Evolutionary conservation across 192 early-diverging fungal species (phyloP).

Genomic region (Coemansia erecta): DNA sequence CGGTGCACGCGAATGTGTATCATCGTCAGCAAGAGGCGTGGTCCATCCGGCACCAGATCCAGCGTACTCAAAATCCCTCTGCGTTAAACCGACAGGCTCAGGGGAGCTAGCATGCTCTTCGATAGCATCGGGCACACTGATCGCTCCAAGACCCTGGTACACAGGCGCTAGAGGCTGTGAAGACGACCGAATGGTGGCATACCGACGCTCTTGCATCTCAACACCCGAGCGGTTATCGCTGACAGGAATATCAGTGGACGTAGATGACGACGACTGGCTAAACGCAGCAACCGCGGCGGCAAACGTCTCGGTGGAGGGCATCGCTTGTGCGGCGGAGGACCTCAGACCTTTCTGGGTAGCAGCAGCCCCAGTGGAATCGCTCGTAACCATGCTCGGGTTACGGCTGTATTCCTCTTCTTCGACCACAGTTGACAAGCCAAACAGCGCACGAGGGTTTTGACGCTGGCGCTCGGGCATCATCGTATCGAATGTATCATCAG

Average conservation of each 20-base stretch:
- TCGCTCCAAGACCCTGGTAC: too few relatives aligned
- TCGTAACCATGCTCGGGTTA: slow-evolving; percentile 23
- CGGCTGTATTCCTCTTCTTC: slow-evolving; percentile 45
- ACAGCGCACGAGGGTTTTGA: slow-evolving; percentile 28
- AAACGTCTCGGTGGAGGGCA: slow-evolving; percentile 3
- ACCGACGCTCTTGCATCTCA: slow-evolving; percentile 24
- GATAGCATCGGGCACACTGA: slow-evolving; percentile 9
- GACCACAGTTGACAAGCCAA: slow-evolving; percentile 37
- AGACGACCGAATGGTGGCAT: neutral
- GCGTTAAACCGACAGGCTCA: neutral
- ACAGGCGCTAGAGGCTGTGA: slow-evolving; percentile 9
- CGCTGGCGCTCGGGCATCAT: slow-evolving; percentile 36
- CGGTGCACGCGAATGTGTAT: slow-evolving; percentile 19
- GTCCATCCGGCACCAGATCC: slow-evolving; percentile 2
- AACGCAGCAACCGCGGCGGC: neutral
- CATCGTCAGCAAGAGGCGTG: slow-evolving; percentile 16
- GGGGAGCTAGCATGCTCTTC: slow-evolving; percentile 6
- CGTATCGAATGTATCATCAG: slow-evolving; percentile 12
- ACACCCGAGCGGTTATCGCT: neutral
- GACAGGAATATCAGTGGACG: neutral
- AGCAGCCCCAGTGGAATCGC: slow-evolving; percentile 1
- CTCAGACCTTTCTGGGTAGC: too few relatives aligned
- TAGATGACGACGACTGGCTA: slow-evolving; percentile 7
- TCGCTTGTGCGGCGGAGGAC: too few relatives aligned
- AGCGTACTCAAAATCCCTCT: slow-evolving; percentile 15